These are phyloP conservation scores for Tylopilus sp. DNA, from an alignment of 768 basidiomycete species.

Conservation along the genomic window DNA sequence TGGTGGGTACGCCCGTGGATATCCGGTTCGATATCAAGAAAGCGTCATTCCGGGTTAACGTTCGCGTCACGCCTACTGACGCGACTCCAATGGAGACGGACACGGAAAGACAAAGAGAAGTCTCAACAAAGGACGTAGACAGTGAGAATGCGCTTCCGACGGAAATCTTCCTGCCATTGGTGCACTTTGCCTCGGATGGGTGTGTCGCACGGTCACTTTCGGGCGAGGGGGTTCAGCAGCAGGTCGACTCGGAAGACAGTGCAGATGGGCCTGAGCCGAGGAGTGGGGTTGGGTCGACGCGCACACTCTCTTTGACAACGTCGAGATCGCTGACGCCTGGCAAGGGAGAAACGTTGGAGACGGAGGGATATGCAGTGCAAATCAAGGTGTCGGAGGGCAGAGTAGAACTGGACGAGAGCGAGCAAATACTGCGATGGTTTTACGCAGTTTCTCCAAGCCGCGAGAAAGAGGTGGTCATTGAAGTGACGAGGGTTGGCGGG, in stretches of 20 bases:
- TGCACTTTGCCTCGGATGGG: conserved; percentile 70
- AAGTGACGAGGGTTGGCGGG: conserved; percentile 41
- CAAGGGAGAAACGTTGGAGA: conserved; percentile 11
- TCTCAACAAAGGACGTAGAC: conserved; percentile 13
- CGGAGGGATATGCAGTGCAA: conserved; percentile 35
- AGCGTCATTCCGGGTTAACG: conserved; percentile 65
- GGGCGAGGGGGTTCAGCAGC: background rate
- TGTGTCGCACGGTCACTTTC: conserved; percentile 24
- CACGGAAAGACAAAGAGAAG: background rate
- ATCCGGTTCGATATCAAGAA: conserved; percentile 75
- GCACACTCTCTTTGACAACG: conserved; percentile 7
- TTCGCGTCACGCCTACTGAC: conserved; percentile 63
- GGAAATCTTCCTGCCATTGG: conserved; percentile 87
- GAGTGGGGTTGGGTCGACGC: conserved; percentile 14
- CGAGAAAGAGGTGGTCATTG: conserved; percentile 35
- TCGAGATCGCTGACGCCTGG: background rate
- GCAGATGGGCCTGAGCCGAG: background rate
- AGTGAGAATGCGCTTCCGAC: conserved; percentile 50
- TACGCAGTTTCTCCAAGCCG: conserved; percentile 35
- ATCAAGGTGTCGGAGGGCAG: conserved; percentile 46
- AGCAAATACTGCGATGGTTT: conserved; percentile 51
- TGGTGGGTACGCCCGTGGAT: conserved; percentile 62
- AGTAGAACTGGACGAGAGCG: conserved; percentile 44
- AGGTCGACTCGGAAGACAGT: background rate
- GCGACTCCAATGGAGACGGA: conserved; percentile 16